These are phyloP conservation scores for Rutstroemia sp. DNA, from an alignment of 2,329 filamentous ascomycete species.

Conservation along the genomic window DNA sequence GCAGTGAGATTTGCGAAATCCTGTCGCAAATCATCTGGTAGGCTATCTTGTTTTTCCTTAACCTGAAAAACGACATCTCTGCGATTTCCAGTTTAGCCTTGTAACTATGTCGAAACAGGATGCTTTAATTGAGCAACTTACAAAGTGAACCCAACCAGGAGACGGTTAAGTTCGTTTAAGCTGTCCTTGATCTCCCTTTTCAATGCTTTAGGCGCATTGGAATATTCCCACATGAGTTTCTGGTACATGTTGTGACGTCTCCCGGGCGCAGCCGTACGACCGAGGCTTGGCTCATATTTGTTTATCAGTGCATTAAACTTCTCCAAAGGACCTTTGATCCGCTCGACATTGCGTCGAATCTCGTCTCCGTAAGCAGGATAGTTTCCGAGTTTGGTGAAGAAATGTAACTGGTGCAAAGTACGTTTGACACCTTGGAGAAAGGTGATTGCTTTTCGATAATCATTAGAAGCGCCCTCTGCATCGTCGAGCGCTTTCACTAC, in stretches of 20 bases:
- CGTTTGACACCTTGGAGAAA: background rate
- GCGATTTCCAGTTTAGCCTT: too few species aligned
- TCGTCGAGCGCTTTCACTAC: constrained; percentile 5
- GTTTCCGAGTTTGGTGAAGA: background rate
- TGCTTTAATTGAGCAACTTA: background rate
- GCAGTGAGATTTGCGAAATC: too few species aligned
- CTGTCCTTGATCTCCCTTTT: background rate
- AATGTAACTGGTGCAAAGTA: background rate
- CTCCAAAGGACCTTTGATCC: background rate
- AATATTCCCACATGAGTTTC: background rate
- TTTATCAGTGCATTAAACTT: background rate
- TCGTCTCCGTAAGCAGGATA: background rate
- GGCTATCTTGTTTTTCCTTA: too few species aligned
- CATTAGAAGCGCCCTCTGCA: background rate
- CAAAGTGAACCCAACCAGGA: background rate
- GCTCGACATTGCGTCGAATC: background rate
- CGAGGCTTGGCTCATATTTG: background rate
- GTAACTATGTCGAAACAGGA: background rate
- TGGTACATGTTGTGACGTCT: background rate
- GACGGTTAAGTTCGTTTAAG: too few species aligned
- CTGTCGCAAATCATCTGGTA: too few species aligned
- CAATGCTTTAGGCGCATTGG: background rate
- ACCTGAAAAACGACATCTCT: too few species aligned
- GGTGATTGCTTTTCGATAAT: background rate
- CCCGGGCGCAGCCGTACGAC: background rate